Base-by-base conservation (phyloP, 192 early-diverging fungal species). In the Mortierella hygrophila region DNA sequence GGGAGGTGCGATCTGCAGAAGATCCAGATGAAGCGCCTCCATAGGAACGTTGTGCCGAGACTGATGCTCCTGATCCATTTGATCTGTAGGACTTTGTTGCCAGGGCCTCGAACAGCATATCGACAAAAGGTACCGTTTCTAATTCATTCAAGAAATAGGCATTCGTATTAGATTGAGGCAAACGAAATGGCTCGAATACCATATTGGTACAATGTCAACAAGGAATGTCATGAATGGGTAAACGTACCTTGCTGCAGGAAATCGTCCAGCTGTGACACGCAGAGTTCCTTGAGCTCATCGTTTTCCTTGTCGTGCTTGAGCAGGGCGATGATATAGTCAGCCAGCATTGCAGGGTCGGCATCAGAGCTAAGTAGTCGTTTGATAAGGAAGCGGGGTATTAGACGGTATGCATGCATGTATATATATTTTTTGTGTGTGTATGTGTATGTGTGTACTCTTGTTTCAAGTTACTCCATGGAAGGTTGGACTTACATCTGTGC, bases 311-410 rank as follows among this genome's bases (percentile, higher is more conserved):
- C 93, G 57, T 95, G 94, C 42, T 90, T 90, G n/a, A 97, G 81
- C 23, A 97, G 85, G 6, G 96, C 96, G 55, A 96, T 85, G 42
- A 96, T 92, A 86, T 97, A 97, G 40, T 97, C 93, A 11, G 96
- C 94, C 29, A 97, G 75, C 42, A 95, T 94, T n/a, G 80, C 84
- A 21, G 94, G 95, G 85, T 97, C 96, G 41, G 91, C 92, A 47
- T 93, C 92, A 46, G 89, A 91, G 70, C 92, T 93, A 78, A 52
- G 35, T 26, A 46, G n/a, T n/a, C 57, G 29, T 21, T 13, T 42
- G 57, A 69, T 16, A 60, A 63, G 9, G 72, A 52, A 44, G 32
- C 37, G 16, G 6, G 47, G 35, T 15, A 49, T n/a, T 35, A 18
- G 60, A 41, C 15, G n/a, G 41, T 75, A 68, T 29, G 40, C 21